Conservation (phyloP, 1,284 basidiomycete species). For the Austroboletus niveus region DNA sequence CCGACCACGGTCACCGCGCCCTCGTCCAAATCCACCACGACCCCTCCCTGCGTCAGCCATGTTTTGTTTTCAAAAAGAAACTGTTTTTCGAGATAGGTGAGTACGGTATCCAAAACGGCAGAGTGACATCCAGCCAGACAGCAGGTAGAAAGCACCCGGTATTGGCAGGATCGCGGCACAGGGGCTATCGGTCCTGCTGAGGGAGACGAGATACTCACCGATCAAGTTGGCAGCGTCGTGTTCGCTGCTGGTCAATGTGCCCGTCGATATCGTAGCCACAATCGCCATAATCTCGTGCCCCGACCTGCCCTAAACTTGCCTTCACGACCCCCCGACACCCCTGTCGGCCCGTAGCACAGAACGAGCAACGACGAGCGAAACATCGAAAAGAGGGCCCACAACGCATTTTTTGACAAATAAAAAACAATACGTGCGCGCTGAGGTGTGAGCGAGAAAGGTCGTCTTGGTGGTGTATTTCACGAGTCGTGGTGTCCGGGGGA, state of each 20-base stretch:
- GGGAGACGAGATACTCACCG: conserved; percentile 36
- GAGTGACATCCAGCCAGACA: conserved; percentile 27
- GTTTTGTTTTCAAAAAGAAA: conserved; percentile 28
- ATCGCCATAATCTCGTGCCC: not conserved
- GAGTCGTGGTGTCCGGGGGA: conserved; percentile 21
- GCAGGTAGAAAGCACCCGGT: conserved; percentile 1
- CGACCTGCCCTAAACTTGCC: conserved; percentile 27
- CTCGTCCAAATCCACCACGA: conserved; percentile 87
- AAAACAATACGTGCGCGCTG: not conserved
- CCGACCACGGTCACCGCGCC: conserved; percentile 81
- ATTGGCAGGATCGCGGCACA: not conserved
- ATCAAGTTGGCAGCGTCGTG: conserved; percentile 27
- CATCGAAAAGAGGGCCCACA: not conserved
- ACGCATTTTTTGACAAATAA: not conserved
- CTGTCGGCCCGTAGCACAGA: not conserved
- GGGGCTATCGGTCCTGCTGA: not conserved
- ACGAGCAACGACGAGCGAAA: not conserved
- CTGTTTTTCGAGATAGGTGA: conserved; percentile 26
- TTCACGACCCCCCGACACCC: conserved; percentile 21
- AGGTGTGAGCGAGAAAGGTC: not conserved
- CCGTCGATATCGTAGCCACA: not conserved
- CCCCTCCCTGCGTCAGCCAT: conserved; percentile 83
- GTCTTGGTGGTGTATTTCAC: not conserved
- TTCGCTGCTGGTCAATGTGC: conserved; percentile 11
- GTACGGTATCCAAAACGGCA: conserved; percentile 16